Conservation (phyloP, 441 rosid genomes). For the Adansonia grandidieri region DNA sequence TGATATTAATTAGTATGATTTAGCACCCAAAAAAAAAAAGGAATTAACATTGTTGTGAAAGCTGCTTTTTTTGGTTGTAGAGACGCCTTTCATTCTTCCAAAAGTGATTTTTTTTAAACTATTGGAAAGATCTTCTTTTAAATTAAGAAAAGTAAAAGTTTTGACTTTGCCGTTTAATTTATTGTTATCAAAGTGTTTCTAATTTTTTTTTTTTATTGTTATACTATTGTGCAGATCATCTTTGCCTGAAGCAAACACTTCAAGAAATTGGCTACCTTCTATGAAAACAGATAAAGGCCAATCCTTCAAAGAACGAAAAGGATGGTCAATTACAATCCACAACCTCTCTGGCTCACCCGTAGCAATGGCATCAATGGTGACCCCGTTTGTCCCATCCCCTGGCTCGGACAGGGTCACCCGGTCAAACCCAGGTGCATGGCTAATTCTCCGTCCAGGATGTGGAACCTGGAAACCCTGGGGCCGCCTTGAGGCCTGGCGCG, state of each 20-base stretch:
- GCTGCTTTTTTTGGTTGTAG: too few species aligned
- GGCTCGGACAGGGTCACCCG: constrained; percentile 75
- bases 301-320: constrained; percentile 69
- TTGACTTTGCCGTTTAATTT: not conserved
- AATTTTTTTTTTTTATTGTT: not conserved
- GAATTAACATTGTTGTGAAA: not conserved
- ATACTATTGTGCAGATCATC: constrained; percentile 54
- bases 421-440: constrained; percentile 91
- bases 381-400: constrained; percentile 89
- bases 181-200: not conserved
- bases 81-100: too few species aligned
- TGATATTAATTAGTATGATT: constrained; percentile 21
- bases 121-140: not conserved
- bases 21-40: not conserved
- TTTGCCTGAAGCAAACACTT: constrained; percentile 49
- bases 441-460: constrained; percentile 70
- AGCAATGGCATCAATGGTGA: constrained; percentile 93
- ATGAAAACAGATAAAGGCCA: constrained; percentile 61
- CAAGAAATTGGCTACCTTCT: constrained; percentile 60
- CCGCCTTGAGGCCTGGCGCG: constrained; percentile 87
- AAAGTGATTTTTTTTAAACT: not conserved
- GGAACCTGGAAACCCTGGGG: constrained; percentile 97
- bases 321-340: constrained; percentile 87
- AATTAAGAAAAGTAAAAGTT: not conserved
- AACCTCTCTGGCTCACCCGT: constrained; percentile 95